Percentiles rank a stretch among this genome's conserved stretches.
Conservation (phyloP, 163 green algal genomes). For the Chlorella variabilis region DNA sequence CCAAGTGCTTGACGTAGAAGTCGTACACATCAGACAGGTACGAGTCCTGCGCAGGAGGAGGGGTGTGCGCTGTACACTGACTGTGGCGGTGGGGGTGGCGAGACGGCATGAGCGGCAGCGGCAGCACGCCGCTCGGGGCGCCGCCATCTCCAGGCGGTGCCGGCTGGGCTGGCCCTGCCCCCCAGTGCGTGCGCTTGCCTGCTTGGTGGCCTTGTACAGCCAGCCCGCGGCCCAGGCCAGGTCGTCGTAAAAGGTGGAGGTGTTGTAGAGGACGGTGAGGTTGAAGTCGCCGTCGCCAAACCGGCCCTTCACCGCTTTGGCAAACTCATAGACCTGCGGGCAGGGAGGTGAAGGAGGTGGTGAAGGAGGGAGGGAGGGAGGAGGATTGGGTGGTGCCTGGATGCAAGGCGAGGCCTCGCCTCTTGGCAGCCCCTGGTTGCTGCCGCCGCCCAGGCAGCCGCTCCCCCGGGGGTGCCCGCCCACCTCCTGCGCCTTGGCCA, state of each 20-base stretch:
- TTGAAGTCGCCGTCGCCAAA: slow-evolving; percentile 46
- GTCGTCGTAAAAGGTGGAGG: slow-evolving; percentile 65
- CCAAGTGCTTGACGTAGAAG: slow-evolving; percentile 50
- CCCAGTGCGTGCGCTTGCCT: slow-evolving; percentile 13
- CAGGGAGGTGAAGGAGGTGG: no score
- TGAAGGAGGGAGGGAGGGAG: neutral
- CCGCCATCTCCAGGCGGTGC: no score
- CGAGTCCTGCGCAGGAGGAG: slow-evolving; percentile 30
- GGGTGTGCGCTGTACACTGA: no score
- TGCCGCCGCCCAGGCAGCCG: no score
- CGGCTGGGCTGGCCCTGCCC: no score
- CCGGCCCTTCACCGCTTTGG: neutral
- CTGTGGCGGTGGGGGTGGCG: no score
- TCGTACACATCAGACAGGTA: slow-evolving; percentile 60
- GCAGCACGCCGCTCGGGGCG: no score
- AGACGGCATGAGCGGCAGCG: no score
- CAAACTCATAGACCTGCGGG: slow-evolving; percentile 35
- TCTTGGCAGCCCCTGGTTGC: no score
- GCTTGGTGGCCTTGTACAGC: slow-evolving; percentile 67
- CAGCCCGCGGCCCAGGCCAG: slow-evolving; percentile 70
- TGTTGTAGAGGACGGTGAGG: slow-evolving; percentile 64
- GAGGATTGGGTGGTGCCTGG: neutral
- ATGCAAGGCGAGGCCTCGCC: no score
- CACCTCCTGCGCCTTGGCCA: slow-evolving; percentile 53
- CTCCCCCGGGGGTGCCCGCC: no score